Base-by-base conservation (phyloP, 768 basidiomycete genomes). In the Agrocybe pediades region DNA sequence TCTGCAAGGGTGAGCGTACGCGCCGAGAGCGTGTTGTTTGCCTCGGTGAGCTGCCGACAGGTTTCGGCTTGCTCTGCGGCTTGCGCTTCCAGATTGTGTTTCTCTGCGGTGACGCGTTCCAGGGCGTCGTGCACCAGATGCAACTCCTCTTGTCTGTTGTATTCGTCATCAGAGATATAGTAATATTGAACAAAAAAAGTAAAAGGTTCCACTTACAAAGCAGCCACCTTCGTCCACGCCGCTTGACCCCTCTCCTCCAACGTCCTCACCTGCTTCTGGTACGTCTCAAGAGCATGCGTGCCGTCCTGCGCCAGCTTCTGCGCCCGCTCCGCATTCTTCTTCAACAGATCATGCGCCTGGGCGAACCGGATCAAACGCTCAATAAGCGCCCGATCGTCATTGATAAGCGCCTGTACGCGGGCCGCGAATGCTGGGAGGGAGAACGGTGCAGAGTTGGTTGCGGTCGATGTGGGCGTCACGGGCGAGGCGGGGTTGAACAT, bases 271-370 rank as follows among this genome's bases (percentile, higher is more conserved):
- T 96, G 93, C 71, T 86, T 88, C 74, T 96, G 91, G 64, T 97
- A 96, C 16, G 88, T 93, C 74, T 93, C 92, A 39, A 97, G 71
- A 21, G 88, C 91, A 17, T 65, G 68, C 54, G 83, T 86, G 36
- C 88, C 90, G 46, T 95, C 94, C 67, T 88, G 86, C 3, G 92
- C 90, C 24, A 96, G 79, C 70, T 92, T 93, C 76, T 95, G 90
- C 19, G 92, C 94, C 45, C 92, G 79, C 64, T 93, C 92, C 17
- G 93, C 92, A 64, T 94, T 95, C 73, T 87, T 90, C 80, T 94
- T 96, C 56, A 96, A 79, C 58, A 95, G 65, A 59, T 96, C 94
- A 54, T 95, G 89, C 46, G 93, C 91, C 68, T 92, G 87, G 2
- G 91, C 94, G 61, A 93, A 90, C 21, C 92, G 84, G 46, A 92